Evolutionary conservation across 2,329 filamentous ascomycete species (phyloP), one percentile per base, ranked within the genome.

Genomic region (Fusarium verticillioides): DNA sequence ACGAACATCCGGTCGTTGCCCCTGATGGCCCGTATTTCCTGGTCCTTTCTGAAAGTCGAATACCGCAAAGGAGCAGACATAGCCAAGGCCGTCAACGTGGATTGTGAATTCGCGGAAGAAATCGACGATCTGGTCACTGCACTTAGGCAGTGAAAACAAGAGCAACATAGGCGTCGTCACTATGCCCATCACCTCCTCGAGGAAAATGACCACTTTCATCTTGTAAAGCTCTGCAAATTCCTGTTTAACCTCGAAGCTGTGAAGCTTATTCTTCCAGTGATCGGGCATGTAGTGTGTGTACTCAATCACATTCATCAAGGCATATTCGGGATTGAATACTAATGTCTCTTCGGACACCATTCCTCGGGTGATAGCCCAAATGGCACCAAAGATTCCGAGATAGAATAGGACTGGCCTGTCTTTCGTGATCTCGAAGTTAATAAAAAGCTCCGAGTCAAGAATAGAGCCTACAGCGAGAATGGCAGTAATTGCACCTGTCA

Each of bases 91-190:
- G 79, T 99, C 96, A 21, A 99, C 96, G 76, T 99, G 95, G 28
- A 99, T 91, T 0, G 96, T 98, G 76, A 98, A 98, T 80, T 99
- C 96, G 43, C 96, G 92, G 85, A 99, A 98, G 83, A 99, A 99
- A 83, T 99, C 96, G 66, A 98, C 92, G 72, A 99, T 92, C 66
- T 95, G 94, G 75, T 98, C 96, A 80, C 93, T 96, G 81, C 94
- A 97, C 75, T 91, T 93, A 1, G 95, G 94, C 39, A 98, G 87
- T 69, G 94, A 95, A 79, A 94, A 92, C 84, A 95, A 93, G 18
- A 99, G 88, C 46, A 99, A 89, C 77, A 97, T 91, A 2, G 96
- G 96, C 1, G 96, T 97, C 64, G 97, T 92, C 61, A 98, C 89
- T 80, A 99, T 97, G 78, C 95, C 96, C 68, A 98, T 83, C 9